These are phyloP conservation scores for Gossypium davidsonii DNA, from an alignment of 441 rosid species.

Conservation along the genomic window DNA sequence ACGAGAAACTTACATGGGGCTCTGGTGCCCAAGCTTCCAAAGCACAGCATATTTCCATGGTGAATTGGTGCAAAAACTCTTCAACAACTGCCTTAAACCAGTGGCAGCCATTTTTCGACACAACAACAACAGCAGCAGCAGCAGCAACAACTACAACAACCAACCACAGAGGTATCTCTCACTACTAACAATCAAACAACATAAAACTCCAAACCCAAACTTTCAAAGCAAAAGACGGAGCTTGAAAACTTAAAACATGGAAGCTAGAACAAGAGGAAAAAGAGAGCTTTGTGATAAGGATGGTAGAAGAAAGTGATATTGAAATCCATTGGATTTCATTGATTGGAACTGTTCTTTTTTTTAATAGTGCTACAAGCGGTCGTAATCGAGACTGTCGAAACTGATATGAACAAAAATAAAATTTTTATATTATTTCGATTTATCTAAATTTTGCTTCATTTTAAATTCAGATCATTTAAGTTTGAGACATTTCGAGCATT, in stretches of 20 bases:
- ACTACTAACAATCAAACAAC: conserved; percentile 6
- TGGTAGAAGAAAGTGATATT: neutral
- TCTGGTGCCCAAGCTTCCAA: conserved; percentile 47
- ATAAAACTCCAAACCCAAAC: neutral
- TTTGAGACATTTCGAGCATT: too few species aligned
- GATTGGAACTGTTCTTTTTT: too few species aligned
- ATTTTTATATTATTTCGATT: too few species aligned
- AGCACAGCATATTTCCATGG: conserved; percentile 51
- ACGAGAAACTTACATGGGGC: conserved; percentile 42
- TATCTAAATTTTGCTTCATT: too few species aligned
- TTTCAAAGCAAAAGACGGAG: neutral
- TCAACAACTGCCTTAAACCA: conserved; percentile 37
- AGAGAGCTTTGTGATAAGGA: neutral
- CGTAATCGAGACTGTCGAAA: too few species aligned
- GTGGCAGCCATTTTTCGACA: conserved; percentile 32
- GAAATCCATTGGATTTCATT: conserved; percentile 24
- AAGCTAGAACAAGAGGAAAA: neutral
- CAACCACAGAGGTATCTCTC: conserved; percentile 1
- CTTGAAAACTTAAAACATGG: neutral
- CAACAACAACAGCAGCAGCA: conserved; percentile 17
- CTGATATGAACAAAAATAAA: too few species aligned
- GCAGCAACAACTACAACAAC: conserved; percentile 21
- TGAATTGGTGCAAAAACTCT: conserved; percentile 39
- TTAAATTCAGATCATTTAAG: too few species aligned
- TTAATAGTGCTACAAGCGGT: too few species aligned